A percentile compares a stretch with the other conserved stretches of the same genome.
These are phyloP conservation scores for barley (Hordeum vulgare) DNA, from an alignment of 176 grass and related monocot species.

Conservation along the genomic window MorexV3_pseudomolecules_assembly NC_058524.1:395041432-395041931, in stretches of 20 bases:
- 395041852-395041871: conserved; percentile 62
- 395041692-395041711: conserved; percentile 71
- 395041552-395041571: conserved; percentile 59
- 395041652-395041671: background rate
- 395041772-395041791: conserved; percentile 90
- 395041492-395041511: conserved; percentile 79
- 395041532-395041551: conserved; percentile 71
- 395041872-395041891: background rate
- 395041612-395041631: no score
- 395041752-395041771: conserved; percentile 96
- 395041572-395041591: conserved; percentile 75
- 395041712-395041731: conserved; percentile 88
- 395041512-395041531: conserved; percentile 74
- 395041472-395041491: conserved; percentile 89
- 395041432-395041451: conserved; percentile 6
- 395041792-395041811: conserved; percentile 94
- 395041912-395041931: conserved; percentile 42
- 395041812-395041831: conserved; percentile 98
- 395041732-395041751: conserved; percentile 86
- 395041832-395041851: conserved; percentile 87
- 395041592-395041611: conserved; percentile 33
- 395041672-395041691: conserved; percentile 19
- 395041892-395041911: conserved; percentile 52
- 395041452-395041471: conserved; percentile 59
- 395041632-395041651: background rate